Evolutionary conservation across 139 green algal species (phyloP).

Genomic region (Marvania coccoides): DNA sequence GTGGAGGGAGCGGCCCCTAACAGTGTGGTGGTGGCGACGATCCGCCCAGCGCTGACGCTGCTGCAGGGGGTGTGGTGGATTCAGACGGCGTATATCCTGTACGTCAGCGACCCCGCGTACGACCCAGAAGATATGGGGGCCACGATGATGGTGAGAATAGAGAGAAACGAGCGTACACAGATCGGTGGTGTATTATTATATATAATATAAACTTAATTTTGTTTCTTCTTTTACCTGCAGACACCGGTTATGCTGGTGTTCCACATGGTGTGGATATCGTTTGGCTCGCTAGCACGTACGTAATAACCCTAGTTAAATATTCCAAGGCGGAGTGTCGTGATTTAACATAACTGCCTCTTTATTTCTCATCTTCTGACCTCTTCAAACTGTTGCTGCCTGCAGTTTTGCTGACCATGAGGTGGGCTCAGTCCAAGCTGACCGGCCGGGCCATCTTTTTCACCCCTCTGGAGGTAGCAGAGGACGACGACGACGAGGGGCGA

Average conservation of each 20-base stretch:
- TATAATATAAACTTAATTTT: too few relatives aligned
- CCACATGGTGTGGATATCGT: slow-evolving; percentile 7
- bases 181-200: too few relatives aligned
- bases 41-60: slow-evolving; percentile 29
- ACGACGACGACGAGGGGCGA: too few relatives aligned
- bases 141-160: too few relatives aligned
- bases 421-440: neutral
- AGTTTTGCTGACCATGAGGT: slow-evolving; percentile 4
- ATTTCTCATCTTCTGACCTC: too few relatives aligned
- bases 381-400: neutral
- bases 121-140: slow-evolving; percentile 34
- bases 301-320: neutral
- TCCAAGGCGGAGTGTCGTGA: neutral
- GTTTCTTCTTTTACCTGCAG: too few relatives aligned
- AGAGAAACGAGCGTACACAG: too few relatives aligned
- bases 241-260: slow-evolving; percentile 15
- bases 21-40: slow-evolving; percentile 23
- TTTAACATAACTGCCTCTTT: neutral
- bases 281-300: neutral
- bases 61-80: slow-evolving; percentile 51
- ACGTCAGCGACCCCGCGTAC: slow-evolving; percentile 22
- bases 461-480: neutral
- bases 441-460: neutral
- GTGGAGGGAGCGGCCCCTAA: slow-evolving; percentile 15
- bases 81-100: slow-evolving; percentile 46